phyloP scores from a whole-genome alignment of 495 filamentous ascomycete species.

The Rhypophila decipiens region DNA sequence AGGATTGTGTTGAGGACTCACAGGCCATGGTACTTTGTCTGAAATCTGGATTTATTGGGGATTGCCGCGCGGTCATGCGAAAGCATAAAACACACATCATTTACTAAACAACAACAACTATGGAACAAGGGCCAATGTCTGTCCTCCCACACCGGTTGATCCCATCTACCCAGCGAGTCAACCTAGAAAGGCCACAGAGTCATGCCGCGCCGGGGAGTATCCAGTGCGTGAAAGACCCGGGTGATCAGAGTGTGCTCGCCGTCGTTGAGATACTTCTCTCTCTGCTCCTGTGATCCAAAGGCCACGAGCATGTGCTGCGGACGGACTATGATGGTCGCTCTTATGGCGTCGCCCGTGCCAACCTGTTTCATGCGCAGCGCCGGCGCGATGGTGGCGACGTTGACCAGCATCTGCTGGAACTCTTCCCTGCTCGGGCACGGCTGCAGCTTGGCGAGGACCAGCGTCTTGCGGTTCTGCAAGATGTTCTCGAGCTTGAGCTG shows the following conservation, averaged over 20 bases:
- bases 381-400: constrained; percentile 17
- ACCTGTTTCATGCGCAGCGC: constrained; percentile 20
- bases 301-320: constrained; percentile 25
- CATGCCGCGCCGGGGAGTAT: constrained; percentile 5
- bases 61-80: too few species aligned
- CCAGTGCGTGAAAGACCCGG: constrained; percentile 5
- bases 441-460: constrained; percentile 20
- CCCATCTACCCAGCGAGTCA: too few species aligned
- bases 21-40: too few species aligned
- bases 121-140: too few species aligned
- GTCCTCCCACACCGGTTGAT: too few species aligned
- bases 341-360: constrained; percentile 14
- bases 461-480: constrained; percentile 18
- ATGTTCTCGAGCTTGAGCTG: constrained; percentile 24
- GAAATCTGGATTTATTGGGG: too few species aligned
- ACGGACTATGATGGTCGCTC: constrained; percentile 16
- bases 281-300: constrained; percentile 17
- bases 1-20: too few species aligned
- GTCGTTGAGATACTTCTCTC: constrained; percentile 6
- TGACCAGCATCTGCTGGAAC: constrained; percentile 11
- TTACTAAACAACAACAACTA: too few species aligned
- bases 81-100: too few species aligned
- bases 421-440: constrained; percentile 15
- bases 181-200: too few species aligned
- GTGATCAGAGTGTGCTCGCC: constrained; percentile 14